phyloP scores from a whole-genome alignment of 2,329 filamentous ascomycete genomes.

The Cadophora luteo-olivacea region DNA sequence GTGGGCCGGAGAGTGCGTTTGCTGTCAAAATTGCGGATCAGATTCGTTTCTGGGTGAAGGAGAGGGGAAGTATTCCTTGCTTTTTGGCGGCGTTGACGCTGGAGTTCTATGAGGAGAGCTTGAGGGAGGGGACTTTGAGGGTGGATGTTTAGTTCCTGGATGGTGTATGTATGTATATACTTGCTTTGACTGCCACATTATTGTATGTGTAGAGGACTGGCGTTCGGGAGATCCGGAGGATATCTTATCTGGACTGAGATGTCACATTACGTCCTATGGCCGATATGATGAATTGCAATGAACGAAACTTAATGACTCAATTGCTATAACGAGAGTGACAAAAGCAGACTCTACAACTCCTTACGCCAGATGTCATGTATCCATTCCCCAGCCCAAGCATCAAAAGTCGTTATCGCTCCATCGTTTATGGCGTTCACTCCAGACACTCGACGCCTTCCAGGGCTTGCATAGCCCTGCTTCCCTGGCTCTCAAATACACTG shows the following conservation, averaged over 20 bases:
- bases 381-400: conserved; percentile 15
- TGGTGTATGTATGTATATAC: conserved; percentile 14
- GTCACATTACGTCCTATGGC: not conserved
- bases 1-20: conserved; percentile 86
- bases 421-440: not conserved
- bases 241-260: not conserved
- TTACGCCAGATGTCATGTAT: conserved; percentile 24
- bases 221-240: not conserved
- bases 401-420: not conserved
- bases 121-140: conserved; percentile 40
- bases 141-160: conserved; percentile 26
- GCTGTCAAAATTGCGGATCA: conserved; percentile 83
- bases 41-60: conserved; percentile 95
- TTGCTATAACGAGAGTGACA: conserved; percentile 1
- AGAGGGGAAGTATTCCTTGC: conserved; percentile 90
- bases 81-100: conserved; percentile 90
- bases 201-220: conserved; percentile 8
- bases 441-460: conserved; percentile 70
- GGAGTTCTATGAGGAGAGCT: conserved; percentile 83
- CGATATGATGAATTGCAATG: conserved; percentile 12
- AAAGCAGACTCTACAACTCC: conserved; percentile 11
- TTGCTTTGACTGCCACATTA: conserved; percentile 1
- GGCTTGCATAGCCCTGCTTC: conserved; percentile 75
- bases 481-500: conserved; percentile 82
- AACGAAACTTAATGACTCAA: conserved; percentile 19